Evolutionary conservation across 306 rosid species (phyloP), one percentile per base, ranked within the genome.

Genomic region (Pterocarpus macrocarpus): DNA sequence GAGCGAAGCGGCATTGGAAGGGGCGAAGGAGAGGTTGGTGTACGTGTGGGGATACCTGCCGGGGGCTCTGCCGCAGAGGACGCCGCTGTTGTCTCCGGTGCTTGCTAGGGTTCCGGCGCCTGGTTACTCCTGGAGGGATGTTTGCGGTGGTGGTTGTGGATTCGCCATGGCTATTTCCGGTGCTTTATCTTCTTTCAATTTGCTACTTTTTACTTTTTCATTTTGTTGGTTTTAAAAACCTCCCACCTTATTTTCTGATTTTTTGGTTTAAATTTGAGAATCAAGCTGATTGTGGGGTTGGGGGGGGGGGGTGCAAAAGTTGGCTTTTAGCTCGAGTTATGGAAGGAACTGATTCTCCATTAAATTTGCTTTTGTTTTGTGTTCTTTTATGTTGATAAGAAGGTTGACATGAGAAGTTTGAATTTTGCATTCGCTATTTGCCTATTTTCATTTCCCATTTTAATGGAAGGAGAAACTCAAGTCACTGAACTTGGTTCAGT

Each of bases 11-110:
- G 61, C 77, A 78, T 76, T 86, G 91, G 85, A 83, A 39, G 81
- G 30, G 44, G 69, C 17, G 38, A 70, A 72, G 74, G 79, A 77
- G 52, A 82, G 79, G 56, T 70, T 81, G 84, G 94, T 88, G 22
- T 85, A 77, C 43, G 90, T 92, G 94, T 92, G 94, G 90, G 97
- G 94, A 2, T 92, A 90, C 74, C 89, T 92, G 34, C 97, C 97
- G 1, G 97, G 97, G 73, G 94, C 97, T 80, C 78, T 84, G 82
- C 94, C 92, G 32, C 97, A 92, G 73, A 85, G 92, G 85, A 67
- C 92, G 33, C 97, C 97, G 80, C 83, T 92, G n/a, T 49, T 87
- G 2, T 71, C 87, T 1, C 97, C 97, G 56, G 69, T 88, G n/a
- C 8, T 70, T 2, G 92, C 85, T 56, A 84, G 88, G 86, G 77